Percentiles rank a stretch among this genome's conserved stretches.
Evolutionary conservation across 1,284 basidiomycete genomes (phyloP).

Genomic region (Fomes fomentarius): DNA sequence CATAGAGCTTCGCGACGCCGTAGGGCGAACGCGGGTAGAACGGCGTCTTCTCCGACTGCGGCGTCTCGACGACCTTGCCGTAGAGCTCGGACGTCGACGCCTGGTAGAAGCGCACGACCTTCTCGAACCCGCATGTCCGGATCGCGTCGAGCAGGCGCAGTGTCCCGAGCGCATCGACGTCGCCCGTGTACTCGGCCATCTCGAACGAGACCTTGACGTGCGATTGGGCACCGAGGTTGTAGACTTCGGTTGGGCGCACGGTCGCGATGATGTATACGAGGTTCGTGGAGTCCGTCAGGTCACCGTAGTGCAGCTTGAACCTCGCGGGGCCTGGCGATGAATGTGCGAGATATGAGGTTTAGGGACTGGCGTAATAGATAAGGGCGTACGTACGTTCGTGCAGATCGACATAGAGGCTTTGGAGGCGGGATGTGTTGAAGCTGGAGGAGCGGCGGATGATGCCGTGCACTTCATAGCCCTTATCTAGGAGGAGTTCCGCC

Average conservation of each 20-base stretch:
- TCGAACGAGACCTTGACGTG: constrained; percentile 98
- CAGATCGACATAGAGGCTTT: constrained; percentile 87
- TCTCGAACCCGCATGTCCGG: constrained; percentile 87
- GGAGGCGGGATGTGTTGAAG: constrained; percentile 91
- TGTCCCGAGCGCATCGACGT: constrained; percentile 91
- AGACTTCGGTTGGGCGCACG: constrained; percentile 90
- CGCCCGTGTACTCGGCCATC: constrained; percentile 95
- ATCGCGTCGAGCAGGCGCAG: constrained; percentile 91
- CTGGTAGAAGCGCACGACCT: constrained; percentile 89
- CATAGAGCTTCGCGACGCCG: constrained; percentile 89
- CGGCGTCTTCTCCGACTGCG: constrained; percentile 89
- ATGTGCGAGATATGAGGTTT: background rate
- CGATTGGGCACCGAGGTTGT: constrained; percentile 95
- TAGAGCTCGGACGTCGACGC: constrained; percentile 94
- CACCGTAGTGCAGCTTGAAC: constrained; percentile 90
- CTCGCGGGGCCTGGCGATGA: constrained; percentile 62
- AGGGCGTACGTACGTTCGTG: constrained; percentile 68
- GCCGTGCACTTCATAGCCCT: constrained; percentile 91
- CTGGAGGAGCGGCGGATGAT: constrained; percentile 93
- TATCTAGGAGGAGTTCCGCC: constrained; percentile 81
- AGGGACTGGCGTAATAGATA: background rate
- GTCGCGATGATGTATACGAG: constrained; percentile 92
- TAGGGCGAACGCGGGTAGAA: constrained; percentile 94
- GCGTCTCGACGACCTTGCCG: constrained; percentile 89
- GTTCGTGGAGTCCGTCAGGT: constrained; percentile 91